Evolutionary conservation across 345 rosid genomes (phyloP).

Genomic region (Excoecaria cochinchinensis): DNA sequence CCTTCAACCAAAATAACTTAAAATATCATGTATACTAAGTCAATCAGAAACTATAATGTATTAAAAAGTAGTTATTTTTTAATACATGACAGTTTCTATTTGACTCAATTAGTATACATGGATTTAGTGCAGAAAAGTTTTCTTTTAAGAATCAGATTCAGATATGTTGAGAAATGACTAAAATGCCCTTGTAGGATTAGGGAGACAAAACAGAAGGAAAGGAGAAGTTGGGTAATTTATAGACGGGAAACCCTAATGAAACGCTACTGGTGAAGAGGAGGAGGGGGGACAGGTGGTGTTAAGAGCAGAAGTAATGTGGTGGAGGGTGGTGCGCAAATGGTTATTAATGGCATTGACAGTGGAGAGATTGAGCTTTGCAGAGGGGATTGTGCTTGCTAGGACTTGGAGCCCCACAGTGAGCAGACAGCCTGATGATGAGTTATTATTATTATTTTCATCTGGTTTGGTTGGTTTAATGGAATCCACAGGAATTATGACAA

Average conservation of each 20-base stretch:
- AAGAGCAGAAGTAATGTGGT: conserved; percentile 64
- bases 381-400: conserved; percentile 63
- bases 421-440: conserved; percentile 42
- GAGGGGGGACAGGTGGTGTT: conserved; percentile 13
- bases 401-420: conserved; percentile 84
- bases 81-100: too few species aligned
- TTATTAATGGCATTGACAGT: conserved; percentile 59
- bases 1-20: conserved; percentile 5
- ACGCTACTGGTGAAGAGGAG: neutral
- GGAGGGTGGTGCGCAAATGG: conserved; percentile 64
- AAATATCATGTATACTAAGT: too few species aligned
- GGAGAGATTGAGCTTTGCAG: conserved; percentile 74
- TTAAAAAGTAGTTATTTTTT: too few species aligned
- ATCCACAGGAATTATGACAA: conserved; percentile 57
- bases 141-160: too few species aligned
- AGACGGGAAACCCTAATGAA: too few species aligned
- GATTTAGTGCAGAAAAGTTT: too few species aligned
- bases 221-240: too few species aligned
- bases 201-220: too few species aligned
- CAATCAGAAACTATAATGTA: too few species aligned
- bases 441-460: conserved; percentile 11
- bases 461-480: conserved; percentile 13
- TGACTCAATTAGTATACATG: too few species aligned
- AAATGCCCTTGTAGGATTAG: too few species aligned
- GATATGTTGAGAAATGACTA: too few species aligned